A percentile compares a stretch with the other conserved stretches of the same genome.
Evolutionary conservation across 768 basidiomycete genomes (phyloP).

Genomic region (Antrodiella citrinella): DNA sequence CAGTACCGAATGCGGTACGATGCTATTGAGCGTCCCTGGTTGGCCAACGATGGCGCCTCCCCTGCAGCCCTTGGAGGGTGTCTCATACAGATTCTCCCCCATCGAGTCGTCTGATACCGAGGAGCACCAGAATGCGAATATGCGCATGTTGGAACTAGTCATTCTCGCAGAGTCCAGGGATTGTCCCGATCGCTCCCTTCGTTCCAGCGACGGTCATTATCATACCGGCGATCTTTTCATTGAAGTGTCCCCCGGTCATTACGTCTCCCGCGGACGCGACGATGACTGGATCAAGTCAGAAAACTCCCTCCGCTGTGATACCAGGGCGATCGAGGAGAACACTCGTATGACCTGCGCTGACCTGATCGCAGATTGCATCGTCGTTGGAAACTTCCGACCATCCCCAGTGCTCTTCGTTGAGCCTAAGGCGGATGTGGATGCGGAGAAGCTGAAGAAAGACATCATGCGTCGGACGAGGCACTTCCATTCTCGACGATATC

Average conservation of each 20-base stretch:
- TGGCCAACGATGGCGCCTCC: slow-evolving; percentile 39
- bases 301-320: slow-evolving; percentile 71
- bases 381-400: slow-evolving; percentile 68
- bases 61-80: slow-evolving; percentile 48
- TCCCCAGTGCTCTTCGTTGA: slow-evolving; percentile 75
- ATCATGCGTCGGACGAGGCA: slow-evolving; percentile 67
- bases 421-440: slow-evolving; percentile 41
- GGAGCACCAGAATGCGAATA: slow-evolving; percentile 41
- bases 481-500: slow-evolving; percentile 68
- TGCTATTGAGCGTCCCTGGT: slow-evolving; percentile 22
- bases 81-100: slow-evolving; percentile 59
- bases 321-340: slow-evolving; percentile 78
- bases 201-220: slow-evolving; percentile 58
- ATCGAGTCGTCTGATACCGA: slow-evolving; percentile 31
- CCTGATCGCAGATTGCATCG: slow-evolving; percentile 65
- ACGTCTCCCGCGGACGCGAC: slow-evolving; percentile 62
- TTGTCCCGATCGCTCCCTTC: slow-evolving; percentile 55
- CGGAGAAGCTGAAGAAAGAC: slow-evolving; percentile 58
- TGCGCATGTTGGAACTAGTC: slow-evolving; percentile 56
- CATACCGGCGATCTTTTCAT: slow-evolving; percentile 79
- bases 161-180: slow-evolving; percentile 61
- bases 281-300: slow-evolving; percentile 86
- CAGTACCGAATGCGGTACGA: slow-evolving; percentile 21
- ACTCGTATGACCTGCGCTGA: slow-evolving; percentile 52
- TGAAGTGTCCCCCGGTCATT: slow-evolving; percentile 48